These are phyloP conservation scores for Boletus bicolor DNA, from an alignment of 768 basidiomycete species.

Conservation along the genomic window DNA sequence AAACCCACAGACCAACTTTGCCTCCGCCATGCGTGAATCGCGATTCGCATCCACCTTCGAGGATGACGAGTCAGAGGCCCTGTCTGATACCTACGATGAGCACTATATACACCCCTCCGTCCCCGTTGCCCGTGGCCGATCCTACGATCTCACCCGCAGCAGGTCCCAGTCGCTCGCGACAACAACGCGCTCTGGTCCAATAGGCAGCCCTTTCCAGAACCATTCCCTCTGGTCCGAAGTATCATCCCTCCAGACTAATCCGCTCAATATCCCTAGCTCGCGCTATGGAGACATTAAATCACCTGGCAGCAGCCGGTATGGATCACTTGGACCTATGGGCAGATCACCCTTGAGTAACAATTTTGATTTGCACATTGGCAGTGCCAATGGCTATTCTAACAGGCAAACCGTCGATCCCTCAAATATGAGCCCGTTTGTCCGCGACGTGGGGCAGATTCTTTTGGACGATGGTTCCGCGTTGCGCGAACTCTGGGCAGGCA, in stretches of 20 bases:
- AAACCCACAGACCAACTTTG: conserved; percentile 52
- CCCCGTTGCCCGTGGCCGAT: conserved; percentile 47
- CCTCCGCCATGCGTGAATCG: conserved; percentile 62
- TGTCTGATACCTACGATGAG: conserved; percentile 64
- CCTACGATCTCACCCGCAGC: conserved; percentile 67
- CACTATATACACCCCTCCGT: conserved; percentile 46
- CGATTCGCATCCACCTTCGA: conserved; percentile 77
- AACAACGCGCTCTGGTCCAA: conserved; percentile 46
- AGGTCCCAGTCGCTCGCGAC: conserved; percentile 75
- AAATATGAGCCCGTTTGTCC: conserved; percentile 83
- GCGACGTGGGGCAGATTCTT: conserved; percentile 77
- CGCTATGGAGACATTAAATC: conserved; percentile 65
- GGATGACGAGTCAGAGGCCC: conserved; percentile 70
- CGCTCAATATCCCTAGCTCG: conserved; percentile 51
- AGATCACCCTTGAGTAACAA: conserved; percentile 54
- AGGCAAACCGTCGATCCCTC: conserved; percentile 53
- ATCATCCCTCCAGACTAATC: conserved; percentile 44
- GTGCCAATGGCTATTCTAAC: conserved; percentile 45
- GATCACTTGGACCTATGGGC: conserved; percentile 53
- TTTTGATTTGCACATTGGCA: conserved; percentile 46
- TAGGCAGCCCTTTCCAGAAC: conserved; percentile 47
- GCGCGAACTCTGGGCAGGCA: conserved; percentile 73
- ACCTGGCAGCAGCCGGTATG: conserved; percentile 61
- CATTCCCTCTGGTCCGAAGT: conserved; percentile 56
- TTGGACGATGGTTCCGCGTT: conserved; percentile 71